Conservation (phyloP, 1,284 basidiomycete species). For the Pseudomicrostroma phylloplanum region DNA sequence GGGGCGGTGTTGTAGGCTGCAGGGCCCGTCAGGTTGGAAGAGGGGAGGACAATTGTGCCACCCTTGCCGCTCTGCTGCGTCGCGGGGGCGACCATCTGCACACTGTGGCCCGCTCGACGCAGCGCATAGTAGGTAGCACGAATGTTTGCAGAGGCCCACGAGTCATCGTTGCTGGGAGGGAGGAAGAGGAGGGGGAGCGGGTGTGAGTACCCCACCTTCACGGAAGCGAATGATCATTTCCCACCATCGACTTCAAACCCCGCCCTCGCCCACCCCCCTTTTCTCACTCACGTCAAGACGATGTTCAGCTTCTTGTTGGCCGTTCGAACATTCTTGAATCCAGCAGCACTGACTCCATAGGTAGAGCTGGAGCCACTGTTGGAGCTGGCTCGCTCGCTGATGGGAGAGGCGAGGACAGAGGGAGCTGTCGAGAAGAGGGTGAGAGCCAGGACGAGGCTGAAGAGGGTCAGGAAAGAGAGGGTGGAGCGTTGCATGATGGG, state of each 20-base stretch:
- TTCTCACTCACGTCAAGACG: conserved; percentile 18
- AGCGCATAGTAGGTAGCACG: conserved; percentile 41
- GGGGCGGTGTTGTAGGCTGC: conserved; percentile 28
- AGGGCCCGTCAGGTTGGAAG: conserved; percentile 25
- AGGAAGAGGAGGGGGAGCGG: too few relatives aligned
- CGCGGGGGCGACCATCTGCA: conserved; percentile 29
- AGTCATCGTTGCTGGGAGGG: conserved; percentile 26
- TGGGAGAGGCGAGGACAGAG: neutral
- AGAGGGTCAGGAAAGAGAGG: conserved; percentile 3
- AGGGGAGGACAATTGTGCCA: conserved; percentile 38
- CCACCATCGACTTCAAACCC: too few relatives aligned
- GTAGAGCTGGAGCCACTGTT: neutral
- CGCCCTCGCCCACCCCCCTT: neutral
- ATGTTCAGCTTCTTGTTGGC: conserved; percentile 35
- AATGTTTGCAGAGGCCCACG: conserved; percentile 25
- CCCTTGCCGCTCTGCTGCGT: conserved; percentile 40
- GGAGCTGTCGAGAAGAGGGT: neutral
- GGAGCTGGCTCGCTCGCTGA: neutral
- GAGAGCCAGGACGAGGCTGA: conserved; percentile 6
- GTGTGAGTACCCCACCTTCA: too few relatives aligned
- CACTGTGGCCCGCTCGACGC: conserved; percentile 34
- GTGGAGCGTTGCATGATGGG: neutral
- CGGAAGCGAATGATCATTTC: too few relatives aligned
- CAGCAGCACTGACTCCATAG: conserved; percentile 29
- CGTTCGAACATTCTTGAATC: conserved; percentile 25